These are phyloP conservation scores for Pleurotus tuber-regium DNA, from an alignment of 768 basidiomycete genomes.

Conservation along the genomic window DNA sequence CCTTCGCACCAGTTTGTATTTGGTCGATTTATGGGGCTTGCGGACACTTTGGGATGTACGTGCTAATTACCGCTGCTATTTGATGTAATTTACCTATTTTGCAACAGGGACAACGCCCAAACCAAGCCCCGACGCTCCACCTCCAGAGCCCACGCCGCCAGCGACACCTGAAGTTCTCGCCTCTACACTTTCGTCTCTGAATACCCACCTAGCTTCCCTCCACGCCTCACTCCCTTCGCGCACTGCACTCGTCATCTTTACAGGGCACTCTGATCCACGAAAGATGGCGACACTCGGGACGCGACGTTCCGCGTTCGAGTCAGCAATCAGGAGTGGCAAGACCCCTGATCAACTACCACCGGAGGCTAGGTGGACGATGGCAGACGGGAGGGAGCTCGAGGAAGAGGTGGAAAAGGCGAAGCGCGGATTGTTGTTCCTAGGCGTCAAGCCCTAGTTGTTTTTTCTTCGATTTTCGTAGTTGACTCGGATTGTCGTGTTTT, in stretches of 20 bases:
- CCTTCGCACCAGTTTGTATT: slow-evolving; percentile 79
- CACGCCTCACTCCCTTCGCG: slow-evolving; percentile 71
- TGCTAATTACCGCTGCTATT: slow-evolving; percentile 16
- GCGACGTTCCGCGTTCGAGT: slow-evolving; percentile 72
- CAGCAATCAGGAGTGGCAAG: slow-evolving; percentile 52
- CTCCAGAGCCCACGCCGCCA: slow-evolving; percentile 23
- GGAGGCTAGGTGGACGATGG: slow-evolving; percentile 69
- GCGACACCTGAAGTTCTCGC: slow-evolving; percentile 33
- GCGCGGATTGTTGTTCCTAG: slow-evolving; percentile 81
- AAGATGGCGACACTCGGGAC: slow-evolving; percentile 71
- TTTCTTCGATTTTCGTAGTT: neutral
- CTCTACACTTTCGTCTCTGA: slow-evolving; percentile 45
- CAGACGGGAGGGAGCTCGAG: slow-evolving; percentile 77
- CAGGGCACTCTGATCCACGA: slow-evolving; percentile 87
- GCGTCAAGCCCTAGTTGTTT: slow-evolving; percentile 41
- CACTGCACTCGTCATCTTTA: slow-evolving; percentile 83
- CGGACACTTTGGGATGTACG: slow-evolving; percentile 82
- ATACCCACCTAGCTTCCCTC: slow-evolving; percentile 58
- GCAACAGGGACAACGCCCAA: slow-evolving; percentile 63
- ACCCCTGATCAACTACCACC: slow-evolving; percentile 50
- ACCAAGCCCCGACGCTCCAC: slow-evolving; percentile 33
- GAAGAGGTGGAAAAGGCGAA: slow-evolving; percentile 77
- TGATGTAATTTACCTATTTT: neutral
- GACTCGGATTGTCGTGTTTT: neutral
- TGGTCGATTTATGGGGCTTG: slow-evolving; percentile 78